Conservation (phyloP, 2,329 filamentous ascomycete genomes). For the Cercospora sp. region DNA sequence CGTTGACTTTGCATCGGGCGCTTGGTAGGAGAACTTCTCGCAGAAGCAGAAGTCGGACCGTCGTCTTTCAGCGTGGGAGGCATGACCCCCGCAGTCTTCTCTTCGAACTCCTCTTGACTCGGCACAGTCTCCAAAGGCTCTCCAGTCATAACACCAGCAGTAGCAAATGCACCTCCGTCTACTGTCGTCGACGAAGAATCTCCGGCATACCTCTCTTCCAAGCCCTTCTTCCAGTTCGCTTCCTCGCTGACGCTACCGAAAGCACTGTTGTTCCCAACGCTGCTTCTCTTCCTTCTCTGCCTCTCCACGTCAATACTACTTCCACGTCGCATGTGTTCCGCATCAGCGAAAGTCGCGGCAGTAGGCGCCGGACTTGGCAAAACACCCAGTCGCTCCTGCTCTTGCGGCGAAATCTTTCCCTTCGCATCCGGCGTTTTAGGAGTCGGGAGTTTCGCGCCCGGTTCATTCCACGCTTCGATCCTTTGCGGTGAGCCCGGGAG, state of each 20-base stretch:
- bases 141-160: neutral
- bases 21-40: neutral
- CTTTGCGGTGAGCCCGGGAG: slow-evolving; percentile 14
- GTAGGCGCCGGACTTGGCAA: slow-evolving; percentile 35
- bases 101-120: slow-evolving; percentile 9
- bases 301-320: slow-evolving; percentile 9
- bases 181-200: neutral
- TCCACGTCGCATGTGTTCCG: slow-evolving; percentile 9
- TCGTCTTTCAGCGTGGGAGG: neutral
- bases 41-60: neutral
- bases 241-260: neutral
- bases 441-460: slow-evolving; percentile 24
- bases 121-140: slow-evolving; percentile 14
- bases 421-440: slow-evolving; percentile 18
- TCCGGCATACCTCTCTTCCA: slow-evolving; percentile 10
- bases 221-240: slow-evolving; percentile 8
- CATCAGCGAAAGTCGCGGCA: slow-evolving; percentile 22
- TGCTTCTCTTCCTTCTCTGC: neutral
- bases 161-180: neutral
- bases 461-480: slow-evolving; percentile 31
- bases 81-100: neutral
- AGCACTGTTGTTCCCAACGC: neutral
- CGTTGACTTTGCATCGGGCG: slow-evolving; percentile 23
- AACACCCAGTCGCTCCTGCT: slow-evolving; percentile 29
- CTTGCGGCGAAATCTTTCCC: neutral